A percentile compares a stretch with the other conserved stretches of the same genome.
phyloP scores from a whole-genome alignment of 768 basidiomycete genomes.

The Crepidotus variabilis region DNA sequence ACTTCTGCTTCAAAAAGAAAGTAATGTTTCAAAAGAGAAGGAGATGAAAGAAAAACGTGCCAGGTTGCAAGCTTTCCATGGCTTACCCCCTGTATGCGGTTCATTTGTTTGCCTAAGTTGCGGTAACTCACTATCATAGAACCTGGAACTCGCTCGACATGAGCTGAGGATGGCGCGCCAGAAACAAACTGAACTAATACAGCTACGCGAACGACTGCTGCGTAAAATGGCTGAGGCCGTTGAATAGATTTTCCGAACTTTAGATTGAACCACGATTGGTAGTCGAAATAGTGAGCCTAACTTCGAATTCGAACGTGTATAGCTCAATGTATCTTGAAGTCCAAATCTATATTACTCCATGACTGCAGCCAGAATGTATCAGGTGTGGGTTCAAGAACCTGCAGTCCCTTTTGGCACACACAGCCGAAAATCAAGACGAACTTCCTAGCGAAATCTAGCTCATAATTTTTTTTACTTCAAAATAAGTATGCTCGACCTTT shows the following conservation, averaged over 20 bases:
- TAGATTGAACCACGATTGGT: too few species aligned
- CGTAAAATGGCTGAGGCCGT: constrained; percentile 43
- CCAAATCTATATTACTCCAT: too few species aligned
- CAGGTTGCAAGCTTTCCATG: constrained; percentile 43
- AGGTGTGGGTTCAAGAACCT: too few species aligned
- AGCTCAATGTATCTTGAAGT: too few species aligned
- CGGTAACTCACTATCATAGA: constrained; percentile 24
- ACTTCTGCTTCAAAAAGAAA: constrained; percentile 34
- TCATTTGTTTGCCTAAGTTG: not conserved
- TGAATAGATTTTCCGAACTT: constrained; percentile 1
- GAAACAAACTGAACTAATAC: constrained; percentile 42
- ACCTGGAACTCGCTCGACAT: constrained; percentile 41
- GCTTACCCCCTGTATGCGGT: constrained; percentile 40
- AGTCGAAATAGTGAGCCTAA: too few species aligned
- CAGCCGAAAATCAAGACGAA: too few species aligned
- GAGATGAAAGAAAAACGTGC: constrained; percentile 39
- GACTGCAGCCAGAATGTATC: too few species aligned
- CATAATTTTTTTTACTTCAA: too few species aligned
- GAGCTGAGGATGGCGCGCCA: constrained; percentile 37
- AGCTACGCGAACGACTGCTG: constrained; percentile 43
- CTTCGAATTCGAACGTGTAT: too few species aligned
- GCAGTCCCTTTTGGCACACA: too few species aligned
- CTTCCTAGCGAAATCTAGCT: too few species aligned
- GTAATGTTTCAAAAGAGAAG: constrained; percentile 31
- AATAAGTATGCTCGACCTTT: too few species aligned